These are phyloP conservation scores for Xylona heveae DNA, from an alignment of 495 filamentous ascomycete species.

Conservation along the genomic window DNA sequence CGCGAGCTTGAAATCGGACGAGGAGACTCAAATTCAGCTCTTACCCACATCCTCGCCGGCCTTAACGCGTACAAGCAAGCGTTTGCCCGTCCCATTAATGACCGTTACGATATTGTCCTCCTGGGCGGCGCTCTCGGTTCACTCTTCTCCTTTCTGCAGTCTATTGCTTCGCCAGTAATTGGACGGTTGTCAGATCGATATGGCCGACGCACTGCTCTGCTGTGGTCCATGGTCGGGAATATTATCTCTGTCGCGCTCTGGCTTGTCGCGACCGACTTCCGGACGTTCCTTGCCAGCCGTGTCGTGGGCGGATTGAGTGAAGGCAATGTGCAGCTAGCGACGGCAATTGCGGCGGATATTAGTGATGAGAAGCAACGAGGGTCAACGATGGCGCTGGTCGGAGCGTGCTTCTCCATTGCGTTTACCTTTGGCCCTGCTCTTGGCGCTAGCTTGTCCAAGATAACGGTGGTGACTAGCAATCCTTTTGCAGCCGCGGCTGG, in stretches of 20 bases:
- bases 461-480: conserved; percentile 61
- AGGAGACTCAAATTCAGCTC: conserved; percentile 29
- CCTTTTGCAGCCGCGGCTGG: conserved; percentile 82
- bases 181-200: conserved; percentile 72
- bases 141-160: conserved; percentile 83
- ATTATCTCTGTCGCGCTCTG: conserved; percentile 81
- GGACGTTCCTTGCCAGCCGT: conserved; percentile 80
- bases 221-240: conserved; percentile 90
- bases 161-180: conserved; percentile 79
- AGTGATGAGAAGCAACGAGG: conserved; percentile 63
- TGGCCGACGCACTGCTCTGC: conserved; percentile 71
- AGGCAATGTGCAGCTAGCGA: conserved; percentile 90
- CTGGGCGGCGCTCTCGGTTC: conserved; percentile 87
- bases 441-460: conserved; percentile 59
- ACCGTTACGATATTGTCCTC: conserved; percentile 90
- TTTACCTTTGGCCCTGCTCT: conserved; percentile 92
- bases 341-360: conserved; percentile 92
- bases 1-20: conserved; percentile 35
- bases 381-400: conserved; percentile 86
- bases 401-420: conserved; percentile 88
- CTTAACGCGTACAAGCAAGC: conserved; percentile 90
- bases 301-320: conserved; percentile 87
- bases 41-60: conserved; percentile 57
- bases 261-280: conserved; percentile 82
- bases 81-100: conserved; percentile 84